These are phyloP conservation scores for Rhodotorula toruloides DNA, from an alignment of 768 basidiomycete species.

Conservation along the genomic window DNA sequence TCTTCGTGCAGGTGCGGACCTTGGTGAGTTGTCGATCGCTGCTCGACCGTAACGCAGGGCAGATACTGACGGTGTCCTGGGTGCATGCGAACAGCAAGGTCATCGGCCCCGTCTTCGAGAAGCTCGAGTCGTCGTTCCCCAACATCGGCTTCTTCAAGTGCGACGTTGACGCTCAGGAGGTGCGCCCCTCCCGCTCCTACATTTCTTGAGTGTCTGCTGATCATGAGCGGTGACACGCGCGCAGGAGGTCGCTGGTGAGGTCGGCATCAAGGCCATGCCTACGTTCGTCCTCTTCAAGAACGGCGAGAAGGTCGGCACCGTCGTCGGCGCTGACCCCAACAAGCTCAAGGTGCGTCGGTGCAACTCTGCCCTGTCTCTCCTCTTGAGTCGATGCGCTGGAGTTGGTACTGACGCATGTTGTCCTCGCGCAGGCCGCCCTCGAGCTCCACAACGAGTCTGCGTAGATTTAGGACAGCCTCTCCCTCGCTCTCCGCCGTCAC, in stretches of 20 bases:
- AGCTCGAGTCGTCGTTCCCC: conserved; percentile 49
- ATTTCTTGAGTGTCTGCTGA: background rate
- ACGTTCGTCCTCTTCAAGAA: conserved; percentile 50
- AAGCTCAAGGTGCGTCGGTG: conserved; percentile 36
- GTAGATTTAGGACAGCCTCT: conserved; percentile 1
- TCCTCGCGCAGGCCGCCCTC: conserved; percentile 11
- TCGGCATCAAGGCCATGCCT: conserved; percentile 47
- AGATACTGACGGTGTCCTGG: background rate
- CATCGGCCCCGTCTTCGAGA: conserved; percentile 62
- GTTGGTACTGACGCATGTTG: too few relatives aligned
- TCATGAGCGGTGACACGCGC: background rate
- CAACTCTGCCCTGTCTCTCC: background rate
- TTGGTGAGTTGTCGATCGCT: conserved; percentile 5
- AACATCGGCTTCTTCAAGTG: conserved; percentile 65
- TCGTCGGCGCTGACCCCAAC: conserved; percentile 54
- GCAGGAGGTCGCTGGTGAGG: conserved; percentile 35
- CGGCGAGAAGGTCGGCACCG: conserved; percentile 47
- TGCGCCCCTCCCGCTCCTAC: background rate
- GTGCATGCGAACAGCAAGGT: conserved; percentile 28
- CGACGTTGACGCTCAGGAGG: conserved; percentile 59
- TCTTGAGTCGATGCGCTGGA: too few relatives aligned
- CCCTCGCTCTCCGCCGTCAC: too few relatives aligned
- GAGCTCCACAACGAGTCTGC: conserved; percentile 30
- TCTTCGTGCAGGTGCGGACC: conserved; percentile 31
- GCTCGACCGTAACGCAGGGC: accelerated